Conservation (phyloP, 169 alveolate genomes). For the Blepharisma undulans region DNA sequence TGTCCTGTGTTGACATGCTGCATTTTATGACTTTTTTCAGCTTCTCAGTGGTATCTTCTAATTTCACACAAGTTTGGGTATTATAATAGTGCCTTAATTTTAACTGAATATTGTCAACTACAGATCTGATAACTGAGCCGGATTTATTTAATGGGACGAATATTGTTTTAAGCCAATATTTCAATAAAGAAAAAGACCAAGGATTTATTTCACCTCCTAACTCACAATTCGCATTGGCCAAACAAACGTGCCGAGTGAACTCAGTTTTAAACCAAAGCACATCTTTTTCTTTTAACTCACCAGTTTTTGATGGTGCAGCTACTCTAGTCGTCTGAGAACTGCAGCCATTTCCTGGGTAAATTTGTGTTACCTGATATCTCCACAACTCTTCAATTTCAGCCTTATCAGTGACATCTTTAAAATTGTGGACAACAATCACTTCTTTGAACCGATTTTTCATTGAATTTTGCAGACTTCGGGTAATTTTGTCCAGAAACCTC, state of each 20-base stretch:
- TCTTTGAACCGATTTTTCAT: slow-evolving; percentile 32
- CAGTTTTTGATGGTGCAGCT: slow-evolving; percentile 32
- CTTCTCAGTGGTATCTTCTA: slow-evolving; percentile 43
- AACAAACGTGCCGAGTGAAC: slow-evolving; percentile 40
- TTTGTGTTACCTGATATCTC: slow-evolving; percentile 32
- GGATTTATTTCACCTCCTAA: slow-evolving; percentile 37
- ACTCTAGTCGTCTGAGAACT: slow-evolving; percentile 37
- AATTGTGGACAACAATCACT: slow-evolving; percentile 44
- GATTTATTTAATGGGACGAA: slow-evolving; percentile 34
- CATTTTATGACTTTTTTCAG: no score
- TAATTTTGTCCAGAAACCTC: slow-evolving; percentile 27
- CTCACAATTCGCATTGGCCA: slow-evolving; percentile 42
- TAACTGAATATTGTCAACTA: no score
- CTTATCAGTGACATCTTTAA: slow-evolving; percentile 33
- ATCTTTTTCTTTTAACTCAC: slow-evolving; percentile 26
- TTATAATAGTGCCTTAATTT: no score
- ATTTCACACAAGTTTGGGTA: no score
- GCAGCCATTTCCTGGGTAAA: slow-evolving; percentile 31
- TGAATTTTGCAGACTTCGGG: neutral
- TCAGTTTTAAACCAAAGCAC: slow-evolving; percentile 45
- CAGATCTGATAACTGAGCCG: slow-evolving; percentile 8
- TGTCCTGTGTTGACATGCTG: slow-evolving; percentile 58
- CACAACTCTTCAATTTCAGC: slow-evolving; percentile 39
- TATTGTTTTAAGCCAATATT: slow-evolving; percentile 41
- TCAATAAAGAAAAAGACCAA: slow-evolving; percentile 37